A percentile compares a stretch with the other conserved stretches of the same genome.
Conservation (phyloP, 2,329 filamentous ascomycete genomes). For the Ceratocystiopsis minuta region DNA sequence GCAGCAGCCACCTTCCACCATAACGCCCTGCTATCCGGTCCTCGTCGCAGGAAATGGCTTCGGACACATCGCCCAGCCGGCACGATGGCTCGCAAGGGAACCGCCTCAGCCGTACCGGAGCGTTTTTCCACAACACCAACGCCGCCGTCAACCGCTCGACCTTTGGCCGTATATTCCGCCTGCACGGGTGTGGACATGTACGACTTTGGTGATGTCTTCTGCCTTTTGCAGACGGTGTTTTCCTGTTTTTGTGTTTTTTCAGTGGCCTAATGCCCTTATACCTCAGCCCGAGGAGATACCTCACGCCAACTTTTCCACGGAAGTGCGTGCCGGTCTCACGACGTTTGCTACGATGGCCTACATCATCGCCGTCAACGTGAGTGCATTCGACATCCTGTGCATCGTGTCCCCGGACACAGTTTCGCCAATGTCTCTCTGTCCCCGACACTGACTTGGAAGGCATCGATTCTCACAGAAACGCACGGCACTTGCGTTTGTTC, state of each 20-base stretch:
- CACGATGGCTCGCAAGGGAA: too few relatives aligned
- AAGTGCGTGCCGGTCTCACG: slow-evolving; percentile 62
- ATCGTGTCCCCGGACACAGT: neutral
- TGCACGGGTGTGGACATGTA: slow-evolving; percentile 53
- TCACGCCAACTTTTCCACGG: slow-evolving; percentile 54
- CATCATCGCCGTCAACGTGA: slow-evolving; percentile 57
- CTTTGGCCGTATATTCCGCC: slow-evolving; percentile 44
- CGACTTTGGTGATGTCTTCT: slow-evolving; percentile 10
- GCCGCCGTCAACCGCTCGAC: slow-evolving; percentile 22
- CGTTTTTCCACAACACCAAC: slow-evolving; percentile 10
- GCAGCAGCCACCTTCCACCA: too few relatives aligned
- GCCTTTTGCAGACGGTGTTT: too few relatives aligned
- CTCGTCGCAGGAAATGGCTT: too few relatives aligned
- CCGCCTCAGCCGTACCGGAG: too few relatives aligned
- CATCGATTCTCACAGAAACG: slow-evolving; percentile 53
- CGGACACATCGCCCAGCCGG: too few relatives aligned
- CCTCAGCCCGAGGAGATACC: slow-evolving; percentile 40
- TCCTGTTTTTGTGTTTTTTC: neutral
- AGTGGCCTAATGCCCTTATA: too few relatives aligned
- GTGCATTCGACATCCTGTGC: slow-evolving; percentile 7
- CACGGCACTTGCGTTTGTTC: slow-evolving; percentile 59
- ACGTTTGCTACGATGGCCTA: slow-evolving; percentile 74
- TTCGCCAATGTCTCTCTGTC: too few relatives aligned
- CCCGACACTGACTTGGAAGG: slow-evolving; percentile 22
- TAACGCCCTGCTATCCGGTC: too few relatives aligned